Conservation (phyloP, 2,329 filamentous ascomycete genomes). For the Dactylellina cionopaga region DNA sequence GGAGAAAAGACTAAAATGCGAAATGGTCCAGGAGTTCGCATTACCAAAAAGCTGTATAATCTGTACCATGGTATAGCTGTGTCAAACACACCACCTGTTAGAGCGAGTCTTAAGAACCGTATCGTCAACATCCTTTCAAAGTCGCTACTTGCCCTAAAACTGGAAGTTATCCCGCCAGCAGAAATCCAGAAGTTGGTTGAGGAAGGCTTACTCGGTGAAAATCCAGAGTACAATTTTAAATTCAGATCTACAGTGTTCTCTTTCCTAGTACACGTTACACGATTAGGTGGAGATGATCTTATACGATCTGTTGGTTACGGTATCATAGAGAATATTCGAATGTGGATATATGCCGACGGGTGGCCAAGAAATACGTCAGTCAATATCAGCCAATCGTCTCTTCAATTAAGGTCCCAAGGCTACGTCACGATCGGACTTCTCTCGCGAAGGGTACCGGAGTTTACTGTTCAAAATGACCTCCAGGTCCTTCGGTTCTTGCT, state of each 20-base stretch:
- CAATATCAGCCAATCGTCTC: slow-evolving; percentile 25
- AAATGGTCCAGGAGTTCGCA: slow-evolving; percentile 44
- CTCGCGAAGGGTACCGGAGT: slow-evolving; percentile 33
- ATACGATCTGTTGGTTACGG: slow-evolving; percentile 30
- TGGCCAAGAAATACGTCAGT: slow-evolving; percentile 45
- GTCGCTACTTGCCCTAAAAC: slow-evolving; percentile 64
- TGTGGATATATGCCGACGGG: slow-evolving; percentile 48
- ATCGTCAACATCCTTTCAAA: slow-evolving; percentile 80
- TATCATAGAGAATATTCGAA: slow-evolving; percentile 44
- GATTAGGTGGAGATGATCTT: slow-evolving; percentile 24
- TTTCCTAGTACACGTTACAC: slow-evolving; percentile 38
- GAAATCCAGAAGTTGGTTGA: slow-evolving; percentile 33
- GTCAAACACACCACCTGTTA: slow-evolving; percentile 64
- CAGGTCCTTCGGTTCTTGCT: slow-evolving; percentile 40
- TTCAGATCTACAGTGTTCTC: slow-evolving; percentile 45
- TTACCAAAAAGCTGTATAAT: slow-evolving; percentile 74
- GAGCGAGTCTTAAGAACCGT: slow-evolving; percentile 78
- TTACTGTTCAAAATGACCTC: slow-evolving; percentile 43
- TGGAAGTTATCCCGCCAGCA: slow-evolving; percentile 12
- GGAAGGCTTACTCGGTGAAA: slow-evolving; percentile 41
- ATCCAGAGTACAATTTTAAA: slow-evolving; percentile 48
- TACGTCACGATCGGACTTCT: slow-evolving; percentile 49
- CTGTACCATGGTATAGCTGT: slow-evolving; percentile 74
- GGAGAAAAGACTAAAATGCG: slow-evolving; percentile 20
- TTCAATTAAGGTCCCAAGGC: slow-evolving; percentile 44